Evolutionary conservation across 1,139 yeast species (phyloP).

Genomic region (Zygoascus meyerae): DNA sequence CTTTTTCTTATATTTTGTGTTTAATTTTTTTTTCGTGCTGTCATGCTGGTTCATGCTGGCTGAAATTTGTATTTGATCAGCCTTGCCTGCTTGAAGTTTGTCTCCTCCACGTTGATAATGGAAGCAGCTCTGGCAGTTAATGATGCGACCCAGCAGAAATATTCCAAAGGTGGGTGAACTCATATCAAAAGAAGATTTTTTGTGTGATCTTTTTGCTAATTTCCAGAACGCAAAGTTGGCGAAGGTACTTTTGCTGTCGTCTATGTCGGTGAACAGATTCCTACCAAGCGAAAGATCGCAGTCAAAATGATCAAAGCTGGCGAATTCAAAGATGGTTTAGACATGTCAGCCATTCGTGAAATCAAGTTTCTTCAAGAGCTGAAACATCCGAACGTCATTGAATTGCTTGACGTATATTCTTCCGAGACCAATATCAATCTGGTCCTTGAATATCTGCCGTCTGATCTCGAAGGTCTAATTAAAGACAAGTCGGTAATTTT

Average conservation of each 20-base stretch:
- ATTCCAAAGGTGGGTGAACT: constrained; percentile 27
- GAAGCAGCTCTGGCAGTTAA: constrained; percentile 17
- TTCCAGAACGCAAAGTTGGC: constrained; percentile 74
- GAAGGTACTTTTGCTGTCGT: constrained; percentile 99
- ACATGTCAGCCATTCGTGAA: constrained; percentile 95
- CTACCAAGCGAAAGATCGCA: constrained; percentile 64
- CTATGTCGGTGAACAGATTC: constrained; percentile 56
- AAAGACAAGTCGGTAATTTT: constrained; percentile 74
- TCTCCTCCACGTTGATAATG: constrained; percentile 6
- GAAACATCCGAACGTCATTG: constrained; percentile 77
- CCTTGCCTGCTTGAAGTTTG: neutral
- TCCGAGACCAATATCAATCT: constrained; percentile 67
- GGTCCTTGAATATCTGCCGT: constrained; percentile 85
- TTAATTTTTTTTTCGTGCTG: neutral
- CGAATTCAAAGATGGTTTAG: constrained; percentile 90
- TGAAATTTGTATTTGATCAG: neutral
- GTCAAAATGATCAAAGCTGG: constrained; percentile 95
- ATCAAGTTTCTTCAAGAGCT: constrained; percentile 89
- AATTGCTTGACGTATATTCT: constrained; percentile 78
- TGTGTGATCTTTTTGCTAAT: constrained; percentile 13
- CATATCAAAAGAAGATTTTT: neutral
- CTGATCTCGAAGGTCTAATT: constrained; percentile 85
- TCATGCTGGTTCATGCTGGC: neutral
- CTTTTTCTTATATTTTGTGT: no score
- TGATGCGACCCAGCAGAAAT: constrained; percentile 24